A percentile compares a stretch with the other conserved stretches of the same genome.
Evolutionary conservation across 176 grass and related monocot genomes (phyloP).

Genomic region (Urochloa ruziziensis): DNA sequence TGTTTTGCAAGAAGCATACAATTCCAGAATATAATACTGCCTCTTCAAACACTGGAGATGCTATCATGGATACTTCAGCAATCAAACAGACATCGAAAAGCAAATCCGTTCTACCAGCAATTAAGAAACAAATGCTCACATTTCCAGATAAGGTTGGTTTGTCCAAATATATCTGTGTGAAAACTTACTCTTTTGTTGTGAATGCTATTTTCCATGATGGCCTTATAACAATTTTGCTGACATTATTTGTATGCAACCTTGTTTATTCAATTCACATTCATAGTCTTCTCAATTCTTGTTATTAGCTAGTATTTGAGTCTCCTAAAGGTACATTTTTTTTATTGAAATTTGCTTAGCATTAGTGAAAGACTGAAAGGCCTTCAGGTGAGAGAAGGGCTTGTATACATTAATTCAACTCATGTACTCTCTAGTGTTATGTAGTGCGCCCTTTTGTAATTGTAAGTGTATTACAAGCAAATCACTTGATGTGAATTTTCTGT

Average conservation of each 20-base stretch:
- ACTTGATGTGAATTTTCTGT: neutral
- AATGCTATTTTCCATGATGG: slow-evolving; percentile 5
- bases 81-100: slow-evolving; percentile 51
- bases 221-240: neutral
- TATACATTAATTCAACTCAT: slow-evolving; percentile 8
- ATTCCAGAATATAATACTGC: slow-evolving; percentile 31
- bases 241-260: neutral
- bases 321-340: slow-evolving; percentile 15
- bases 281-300: slow-evolving; percentile 12
- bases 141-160: slow-evolving; percentile 96
- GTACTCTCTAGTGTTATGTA: neutral
- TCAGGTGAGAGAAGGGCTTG: neutral
- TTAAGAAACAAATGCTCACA: slow-evolving; percentile 82
- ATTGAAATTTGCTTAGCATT: slow-evolving; percentile 18
- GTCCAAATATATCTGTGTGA: neutral
- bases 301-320: slow-evolving; percentile 1
- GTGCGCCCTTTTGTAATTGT: neutral
- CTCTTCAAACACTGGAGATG: slow-evolving; percentile 33
- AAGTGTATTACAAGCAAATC: neutral
- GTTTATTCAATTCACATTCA: neutral
- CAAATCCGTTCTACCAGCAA: slow-evolving; percentile 52
- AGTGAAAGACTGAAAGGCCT: slow-evolving; percentile 16
- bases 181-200: neutral
- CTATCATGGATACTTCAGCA: slow-evolving; percentile 29
- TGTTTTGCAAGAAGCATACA: slow-evolving; percentile 54